These are phyloP conservation scores for Chrysanthemum lavandulifolium DNA, from an alignment of 129 eudicot genomes.

Conservation along the genomic window DNA sequence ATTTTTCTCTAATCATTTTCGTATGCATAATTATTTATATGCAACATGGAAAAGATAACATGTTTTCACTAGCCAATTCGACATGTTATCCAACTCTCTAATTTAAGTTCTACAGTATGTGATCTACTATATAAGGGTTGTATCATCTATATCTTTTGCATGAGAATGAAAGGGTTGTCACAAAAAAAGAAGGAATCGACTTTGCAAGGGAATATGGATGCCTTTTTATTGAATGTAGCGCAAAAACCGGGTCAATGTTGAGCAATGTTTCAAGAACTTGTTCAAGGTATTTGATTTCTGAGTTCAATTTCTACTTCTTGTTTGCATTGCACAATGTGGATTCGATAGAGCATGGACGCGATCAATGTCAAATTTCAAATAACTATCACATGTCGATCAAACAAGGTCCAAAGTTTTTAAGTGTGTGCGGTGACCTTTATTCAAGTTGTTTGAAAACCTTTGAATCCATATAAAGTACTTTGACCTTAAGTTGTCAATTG, in stretches of 20 bases:
- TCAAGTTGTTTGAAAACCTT: too few species aligned
- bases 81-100: background rate
- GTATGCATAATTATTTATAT: too few species aligned
- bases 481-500: too few species aligned
- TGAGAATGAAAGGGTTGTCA: conserved; percentile 86
- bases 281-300: conserved; percentile 53
- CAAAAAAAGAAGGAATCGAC: conserved; percentile 84
- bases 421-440: too few species aligned
- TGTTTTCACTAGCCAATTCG: too few species aligned
- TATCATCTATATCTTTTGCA: conserved; percentile 20
- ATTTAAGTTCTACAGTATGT: background rate
- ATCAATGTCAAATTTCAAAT: background rate
- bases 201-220: conserved; percentile 96
- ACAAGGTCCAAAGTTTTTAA: too few species aligned
- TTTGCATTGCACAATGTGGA: background rate
- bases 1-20: too few species aligned
- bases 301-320: conserved; percentile 9
- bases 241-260: conserved; percentile 89
- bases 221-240: conserved; percentile 88
- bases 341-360: background rate
- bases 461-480: too few species aligned
- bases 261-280: conserved; percentile 94
- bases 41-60: too few species aligned
- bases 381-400: too few species aligned
- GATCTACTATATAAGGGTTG: background rate